Conservation (phyloP, 306 rosid species). For the Alnus glutinosa region DNA sequence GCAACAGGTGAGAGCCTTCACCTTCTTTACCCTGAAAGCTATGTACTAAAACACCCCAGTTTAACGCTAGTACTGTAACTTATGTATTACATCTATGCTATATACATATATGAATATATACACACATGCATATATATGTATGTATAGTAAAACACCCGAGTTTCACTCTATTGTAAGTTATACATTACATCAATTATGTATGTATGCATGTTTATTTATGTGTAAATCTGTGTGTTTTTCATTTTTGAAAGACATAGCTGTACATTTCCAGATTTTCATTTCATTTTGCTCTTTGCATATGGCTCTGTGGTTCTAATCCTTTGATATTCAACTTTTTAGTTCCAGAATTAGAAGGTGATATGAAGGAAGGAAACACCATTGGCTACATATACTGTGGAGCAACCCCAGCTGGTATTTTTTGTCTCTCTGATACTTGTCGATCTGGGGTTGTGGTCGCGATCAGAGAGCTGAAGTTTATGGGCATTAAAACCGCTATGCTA, state of each 20-base stretch:
- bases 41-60: neutral
- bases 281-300: neutral
- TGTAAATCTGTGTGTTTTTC: no score
- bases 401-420: constrained; percentile 57
- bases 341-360: constrained; percentile 54
- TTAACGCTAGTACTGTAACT: no score
- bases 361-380: constrained; percentile 60
- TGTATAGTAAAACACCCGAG: no score
- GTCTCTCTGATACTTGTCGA: constrained; percentile 76
- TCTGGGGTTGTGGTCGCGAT: constrained; percentile 74
- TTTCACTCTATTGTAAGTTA: no score
- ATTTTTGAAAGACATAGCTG: neutral
- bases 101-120: no score
- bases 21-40: neutral
- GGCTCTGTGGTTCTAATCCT: neutral
- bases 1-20: constrained; percentile 52
- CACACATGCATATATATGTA: no score
- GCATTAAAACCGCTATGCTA: constrained; percentile 85
- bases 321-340: constrained; percentile 39
- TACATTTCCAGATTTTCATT: constrained; percentile 5
- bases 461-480: constrained; percentile 55
- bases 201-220: neutral
- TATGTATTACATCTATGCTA: neutral
- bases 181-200: no score
- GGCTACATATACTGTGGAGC: constrained; percentile 70